phyloP scores from a whole-genome alignment of 2,329 filamentous ascomycete species.

The Moelleriella libera region DNA sequence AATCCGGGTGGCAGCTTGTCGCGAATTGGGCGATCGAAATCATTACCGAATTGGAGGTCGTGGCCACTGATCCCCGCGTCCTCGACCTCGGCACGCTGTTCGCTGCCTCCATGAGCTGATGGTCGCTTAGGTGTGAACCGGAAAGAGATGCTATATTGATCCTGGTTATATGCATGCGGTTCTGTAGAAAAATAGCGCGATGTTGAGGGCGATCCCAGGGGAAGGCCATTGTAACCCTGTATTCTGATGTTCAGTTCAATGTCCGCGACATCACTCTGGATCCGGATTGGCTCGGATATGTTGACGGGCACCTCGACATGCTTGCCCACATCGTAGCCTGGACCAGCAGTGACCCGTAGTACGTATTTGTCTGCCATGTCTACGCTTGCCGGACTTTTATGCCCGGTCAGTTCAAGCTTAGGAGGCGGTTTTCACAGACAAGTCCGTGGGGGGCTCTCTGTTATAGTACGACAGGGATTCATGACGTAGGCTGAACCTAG shows the following conservation, averaged over 20 bases:
- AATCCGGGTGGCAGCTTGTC: constrained; percentile 79
- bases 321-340: constrained; percentile 56
- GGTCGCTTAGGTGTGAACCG: constrained; percentile 55
- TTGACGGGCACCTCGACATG: constrained; percentile 70
- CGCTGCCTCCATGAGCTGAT: not conserved
- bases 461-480: too few species aligned
- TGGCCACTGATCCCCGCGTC: constrained; percentile 45
- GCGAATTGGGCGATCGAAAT: constrained; percentile 84
- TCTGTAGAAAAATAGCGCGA: constrained; percentile 65
- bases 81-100: constrained; percentile 4
- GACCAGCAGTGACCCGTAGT: constrained; percentile 69
- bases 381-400: not conserved
- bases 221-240: constrained; percentile 54
- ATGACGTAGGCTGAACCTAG: too few species aligned
- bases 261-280: constrained; percentile 50
- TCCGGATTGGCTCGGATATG: constrained; percentile 41
- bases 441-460: too few species aligned
- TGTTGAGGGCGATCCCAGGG: constrained; percentile 50
- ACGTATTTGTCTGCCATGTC: constrained; percentile 59
- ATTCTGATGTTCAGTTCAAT: constrained; percentile 64
- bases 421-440: too few species aligned
- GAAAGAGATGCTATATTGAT: constrained; percentile 78
- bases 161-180: constrained; percentile 48
- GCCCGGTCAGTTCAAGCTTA: too few species aligned
- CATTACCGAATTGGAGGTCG: constrained; percentile 84